Evolutionary conservation across 495 filamentous ascomycete genomes (phyloP), one percentile per base, ranked within the genome.

Genomic region (Penicillium angulare): DNA sequence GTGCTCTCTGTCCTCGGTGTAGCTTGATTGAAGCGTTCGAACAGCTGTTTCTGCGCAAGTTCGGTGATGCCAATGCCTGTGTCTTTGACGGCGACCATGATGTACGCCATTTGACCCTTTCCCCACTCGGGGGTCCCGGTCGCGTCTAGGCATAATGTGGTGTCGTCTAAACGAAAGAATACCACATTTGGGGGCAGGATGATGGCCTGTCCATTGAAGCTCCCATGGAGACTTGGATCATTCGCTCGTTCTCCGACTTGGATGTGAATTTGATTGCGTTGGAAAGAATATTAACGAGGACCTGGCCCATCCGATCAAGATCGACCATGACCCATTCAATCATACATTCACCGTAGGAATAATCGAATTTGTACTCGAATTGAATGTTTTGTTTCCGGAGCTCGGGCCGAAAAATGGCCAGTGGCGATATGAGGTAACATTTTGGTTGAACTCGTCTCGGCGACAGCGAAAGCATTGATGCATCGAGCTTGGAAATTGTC

Each of bases 401-500:
- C 56, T 90, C 85, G 2, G 85, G 79, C 47, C 84, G 80, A 61
- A 89, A 90, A 75, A 89, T 90, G 57, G 82, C 85, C 32, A 88
- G 57, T 1, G 88, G 82, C 3, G 79, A 74, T 50, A 86, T 78
- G 2, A 92, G 79, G 16, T 91, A 81, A 17, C 70, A 66, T 42
- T 84, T 67, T 3, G 90, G 90, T 58, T 87, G 78, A 2, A 85
- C 79, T 42, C 79, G 79, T 23, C 81, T 78, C n/a, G 86, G 87
- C 7, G 84, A 80, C 18, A 92, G n/a, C n/a, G 79, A 74, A 2
- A 92, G 68, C 52, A 90, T 69, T n/a, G 82, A 82, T 3, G 85
- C 88, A 50, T 95, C 90, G n/a, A 95, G 75, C 56, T 95, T 95
- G 2, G 86, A 89, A 49, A 89, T 79, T 3, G 84, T 87, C 34